A percentile compares a stretch with the other conserved stretches of the same genome.
Evolutionary conservation across 768 basidiomycete genomes (phyloP).

Genomic region (Suillus occidentalis): DNA sequence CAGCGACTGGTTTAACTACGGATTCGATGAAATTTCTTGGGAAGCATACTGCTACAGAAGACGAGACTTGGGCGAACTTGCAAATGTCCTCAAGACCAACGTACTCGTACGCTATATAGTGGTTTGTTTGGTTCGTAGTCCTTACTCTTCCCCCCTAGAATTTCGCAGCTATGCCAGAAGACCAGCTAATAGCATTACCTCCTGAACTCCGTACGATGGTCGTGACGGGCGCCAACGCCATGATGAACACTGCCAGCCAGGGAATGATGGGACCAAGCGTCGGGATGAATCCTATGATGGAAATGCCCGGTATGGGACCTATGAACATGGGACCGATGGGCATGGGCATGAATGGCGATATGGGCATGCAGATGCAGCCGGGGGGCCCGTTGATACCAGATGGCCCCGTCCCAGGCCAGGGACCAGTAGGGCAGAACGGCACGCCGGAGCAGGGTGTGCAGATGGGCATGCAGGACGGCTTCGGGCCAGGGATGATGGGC

Average conservation of each 20-base stretch:
- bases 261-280: constrained; percentile 51
- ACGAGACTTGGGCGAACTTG: constrained; percentile 77
- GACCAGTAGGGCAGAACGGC: constrained; percentile 36
- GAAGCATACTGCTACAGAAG: constrained; percentile 87
- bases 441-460: constrained; percentile 40
- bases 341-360: constrained; percentile 67
- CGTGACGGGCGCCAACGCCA: constrained; percentile 76
- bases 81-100: constrained; percentile 77
- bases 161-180: constrained; percentile 81
- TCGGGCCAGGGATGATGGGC: constrained; percentile 59
- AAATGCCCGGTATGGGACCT: constrained; percentile 65
- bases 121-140: not conserved
- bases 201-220: constrained; percentile 85
- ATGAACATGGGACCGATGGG: constrained; percentile 50
- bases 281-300: constrained; percentile 75
- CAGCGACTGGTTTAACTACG: constrained; percentile 99
- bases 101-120: constrained; percentile 60
- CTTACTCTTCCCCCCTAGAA: constrained; percentile 46
- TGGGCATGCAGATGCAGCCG: constrained; percentile 53
- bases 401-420: constrained; percentile 35
- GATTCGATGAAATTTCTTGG: constrained; percentile 97
- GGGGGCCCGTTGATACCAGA: constrained; percentile 58
- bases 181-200: constrained; percentile 73
- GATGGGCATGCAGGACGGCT: constrained; percentile 43
- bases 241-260: constrained; percentile 60